These are phyloP conservation scores for Lasiodiplodia citricola DNA, from an alignment of 2,329 filamentous ascomycete genomes.

Conservation along the genomic window DNA sequence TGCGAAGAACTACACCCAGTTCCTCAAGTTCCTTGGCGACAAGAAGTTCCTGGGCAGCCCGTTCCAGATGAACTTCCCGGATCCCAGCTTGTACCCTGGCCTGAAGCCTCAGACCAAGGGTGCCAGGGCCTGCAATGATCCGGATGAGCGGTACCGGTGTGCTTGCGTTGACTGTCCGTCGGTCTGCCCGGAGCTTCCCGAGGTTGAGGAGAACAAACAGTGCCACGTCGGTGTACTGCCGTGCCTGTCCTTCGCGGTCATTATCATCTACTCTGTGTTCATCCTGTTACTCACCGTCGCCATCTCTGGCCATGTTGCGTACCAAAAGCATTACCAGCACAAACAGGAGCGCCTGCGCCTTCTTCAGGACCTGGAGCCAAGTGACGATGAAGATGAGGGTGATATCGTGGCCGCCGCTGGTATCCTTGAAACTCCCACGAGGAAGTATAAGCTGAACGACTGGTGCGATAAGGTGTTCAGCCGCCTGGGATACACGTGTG, in stretches of 20 bases:
- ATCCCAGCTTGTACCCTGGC: slow-evolving; percentile 62
- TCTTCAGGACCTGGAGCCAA: slow-evolving; percentile 80
- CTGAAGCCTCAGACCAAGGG: slow-evolving; percentile 75
- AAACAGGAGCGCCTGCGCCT: slow-evolving; percentile 84
- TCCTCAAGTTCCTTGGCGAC: slow-evolving; percentile 90
- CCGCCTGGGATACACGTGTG: slow-evolving; percentile 78
- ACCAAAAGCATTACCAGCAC: slow-evolving; percentile 72
- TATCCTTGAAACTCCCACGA: slow-evolving; percentile 78
- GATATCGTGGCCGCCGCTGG: slow-evolving; percentile 78
- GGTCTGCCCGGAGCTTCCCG: slow-evolving; percentile 82
- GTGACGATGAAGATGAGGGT: slow-evolving; percentile 93
- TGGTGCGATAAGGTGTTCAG: slow-evolving; percentile 82
- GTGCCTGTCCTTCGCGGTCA: slow-evolving; percentile 90
- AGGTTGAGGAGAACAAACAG: slow-evolving; percentile 69
- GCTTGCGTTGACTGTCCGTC: slow-evolving; percentile 91
- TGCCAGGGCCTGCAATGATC: slow-evolving; percentile 87
- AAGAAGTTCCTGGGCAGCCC: slow-evolving; percentile 91
- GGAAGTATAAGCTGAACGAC: slow-evolving; percentile 82
- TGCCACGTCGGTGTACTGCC: slow-evolving; percentile 89
- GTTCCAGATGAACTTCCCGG: slow-evolving; percentile 96
- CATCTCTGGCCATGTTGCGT: slow-evolving; percentile 76
- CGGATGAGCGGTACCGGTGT: slow-evolving; percentile 84
- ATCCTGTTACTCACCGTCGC: slow-evolving; percentile 70
- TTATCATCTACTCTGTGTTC: slow-evolving; percentile 81
- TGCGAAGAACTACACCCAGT: slow-evolving; percentile 84